Base-by-base conservation (phyloP, 2,329 filamentous ascomycete genomes). In the Pleomassaria siparia region DNA sequence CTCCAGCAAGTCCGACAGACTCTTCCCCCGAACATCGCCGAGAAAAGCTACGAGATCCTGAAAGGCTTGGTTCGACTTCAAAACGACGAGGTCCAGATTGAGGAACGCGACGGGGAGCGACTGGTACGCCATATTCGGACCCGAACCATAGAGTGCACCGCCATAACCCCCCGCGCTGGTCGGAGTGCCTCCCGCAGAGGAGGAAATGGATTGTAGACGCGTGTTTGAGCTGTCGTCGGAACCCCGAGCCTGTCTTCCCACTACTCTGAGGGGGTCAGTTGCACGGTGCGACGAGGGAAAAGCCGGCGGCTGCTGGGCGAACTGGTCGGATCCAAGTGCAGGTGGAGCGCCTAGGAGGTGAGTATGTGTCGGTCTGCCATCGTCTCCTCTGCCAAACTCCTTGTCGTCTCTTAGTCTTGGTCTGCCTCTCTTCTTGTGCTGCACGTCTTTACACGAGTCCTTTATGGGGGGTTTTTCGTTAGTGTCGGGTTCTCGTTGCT, bases 361-460 rank as follows among this genome's bases (percentile, higher is more conserved):
- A 22, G 58, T 59, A 39, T 62, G 51, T 26, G 53, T 50, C 18
- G 62, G 54, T 46, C 62, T 61, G 47, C 49, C 59, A 52, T 66
- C 66, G 28, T 65, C 62, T 36, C 50, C 54, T 51, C 60, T 63
- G 29, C 56, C 55, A 37, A 69, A 67, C 15, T 71, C 62, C 49
- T 69, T 65, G 43, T 70, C 66, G 63, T 92, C 88, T 59, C 88
- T 82, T 56, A 94, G 75, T 54, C 89, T 80, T 50, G 89, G 89
- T 40, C 89, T 80, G 33, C 89, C 89, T 59, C 89, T 78, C 69
- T 92, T 94, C 71, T 92, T 94, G 71, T 94, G 89, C 63, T 90
- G 86, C 26, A 94, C 88, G 70, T 94, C 89, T 59, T 89, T 78
- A 64, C 89, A 94, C 7, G 85, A 80, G 48, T 91, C 87, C 76